Evolutionary conservation across 1,284 basidiomycete species (phyloP).

Genomic region (Anthracocystis walkeri): DNA sequence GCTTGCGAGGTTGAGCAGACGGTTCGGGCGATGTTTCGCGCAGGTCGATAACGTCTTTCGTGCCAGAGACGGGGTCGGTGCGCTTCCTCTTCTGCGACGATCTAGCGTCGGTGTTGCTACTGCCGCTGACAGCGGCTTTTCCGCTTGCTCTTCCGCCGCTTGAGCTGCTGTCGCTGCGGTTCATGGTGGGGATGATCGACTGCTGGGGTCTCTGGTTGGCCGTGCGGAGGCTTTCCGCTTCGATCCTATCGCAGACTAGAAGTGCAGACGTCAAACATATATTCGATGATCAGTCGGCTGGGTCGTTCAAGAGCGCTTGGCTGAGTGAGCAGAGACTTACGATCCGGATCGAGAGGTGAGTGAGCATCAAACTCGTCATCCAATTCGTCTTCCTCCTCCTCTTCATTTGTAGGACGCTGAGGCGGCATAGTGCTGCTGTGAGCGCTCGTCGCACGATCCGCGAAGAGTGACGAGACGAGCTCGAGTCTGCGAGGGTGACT

Average conservation of each 20-base stretch:
- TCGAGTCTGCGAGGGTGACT: conserved; percentile 5
- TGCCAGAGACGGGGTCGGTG: not conserved
- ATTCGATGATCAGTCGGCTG: not conserved
- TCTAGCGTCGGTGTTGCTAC: not conserved
- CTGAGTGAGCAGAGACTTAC: conserved; percentile 12
- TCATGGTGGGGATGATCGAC: not conserved
- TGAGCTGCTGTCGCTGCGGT: not conserved
- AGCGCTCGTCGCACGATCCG: not conserved
- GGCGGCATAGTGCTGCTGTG: not conserved
- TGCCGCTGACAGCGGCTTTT: too few species aligned
- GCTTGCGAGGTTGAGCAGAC: conserved; percentile 7
- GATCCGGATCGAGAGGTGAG: conserved; percentile 5
- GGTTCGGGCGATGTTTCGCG: conserved; percentile 9
- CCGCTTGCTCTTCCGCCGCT: not conserved
- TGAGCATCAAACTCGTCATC: conserved; percentile 28
- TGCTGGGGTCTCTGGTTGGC: not conserved
- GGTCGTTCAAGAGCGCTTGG: not conserved
- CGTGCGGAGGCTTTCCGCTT: conserved; percentile 22
- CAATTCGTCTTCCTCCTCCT: conserved; percentile 22
- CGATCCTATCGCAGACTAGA: conserved; percentile 24
- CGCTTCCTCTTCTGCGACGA: conserved; percentile 14
- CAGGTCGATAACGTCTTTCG: conserved; percentile 8
- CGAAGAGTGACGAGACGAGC: conserved; percentile 12
- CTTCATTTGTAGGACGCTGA: not conserved
- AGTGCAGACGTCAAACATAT: not conserved